Percentiles rank a stretch among this genome's conserved stretches.
Evolutionary conservation across 2,329 filamentous ascomycete genomes (phyloP).

Genomic region (Penicillium nordicum): DNA sequence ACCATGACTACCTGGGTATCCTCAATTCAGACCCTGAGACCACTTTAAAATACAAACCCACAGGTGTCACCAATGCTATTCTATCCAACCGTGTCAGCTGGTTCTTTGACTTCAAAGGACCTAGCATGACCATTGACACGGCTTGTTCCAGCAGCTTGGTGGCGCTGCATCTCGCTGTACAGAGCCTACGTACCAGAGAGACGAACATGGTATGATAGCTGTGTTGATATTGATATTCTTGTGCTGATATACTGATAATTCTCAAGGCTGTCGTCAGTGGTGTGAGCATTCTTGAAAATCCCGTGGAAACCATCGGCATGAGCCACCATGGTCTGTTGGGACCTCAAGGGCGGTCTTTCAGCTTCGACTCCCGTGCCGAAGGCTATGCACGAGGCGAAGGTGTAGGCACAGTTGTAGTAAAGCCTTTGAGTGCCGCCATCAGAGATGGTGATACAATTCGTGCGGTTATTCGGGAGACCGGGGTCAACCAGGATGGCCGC

Average conservation of each 20-base stretch:
- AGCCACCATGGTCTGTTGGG: slow-evolving; percentile 39
- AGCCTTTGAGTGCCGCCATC: slow-evolving; percentile 29
- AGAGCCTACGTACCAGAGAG: slow-evolving; percentile 22
- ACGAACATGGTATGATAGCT: slow-evolving; percentile 21
- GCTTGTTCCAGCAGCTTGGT: slow-evolving; percentile 42
- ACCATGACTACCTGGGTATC: slow-evolving; percentile 25
- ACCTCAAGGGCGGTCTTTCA: slow-evolving; percentile 30
- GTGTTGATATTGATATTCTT: not conserved
- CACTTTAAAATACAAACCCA: slow-evolving; percentile 22
- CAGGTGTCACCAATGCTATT: slow-evolving; percentile 19
- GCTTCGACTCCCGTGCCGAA: slow-evolving; percentile 32
- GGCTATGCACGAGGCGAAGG: slow-evolving; percentile 38
- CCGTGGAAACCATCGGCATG: slow-evolving; percentile 30
- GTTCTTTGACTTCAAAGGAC: slow-evolving; percentile 27
- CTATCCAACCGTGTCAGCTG: slow-evolving; percentile 25
- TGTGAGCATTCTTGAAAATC: slow-evolving; percentile 37
- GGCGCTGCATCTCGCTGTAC: slow-evolving; percentile 39
- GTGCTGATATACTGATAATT: not conserved
- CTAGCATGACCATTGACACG: slow-evolving; percentile 39
- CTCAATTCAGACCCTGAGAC: slow-evolving; percentile 25
- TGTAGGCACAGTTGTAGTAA: slow-evolving; percentile 33
- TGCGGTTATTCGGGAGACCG: slow-evolving; percentile 32
- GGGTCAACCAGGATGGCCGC: slow-evolving; percentile 30
- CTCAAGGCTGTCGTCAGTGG: slow-evolving; percentile 37
- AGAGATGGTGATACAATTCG: slow-evolving; percentile 35